Evolutionary conservation across 257 asterid species (phyloP).

Genomic region (Ehretia macrophylla): DNA sequence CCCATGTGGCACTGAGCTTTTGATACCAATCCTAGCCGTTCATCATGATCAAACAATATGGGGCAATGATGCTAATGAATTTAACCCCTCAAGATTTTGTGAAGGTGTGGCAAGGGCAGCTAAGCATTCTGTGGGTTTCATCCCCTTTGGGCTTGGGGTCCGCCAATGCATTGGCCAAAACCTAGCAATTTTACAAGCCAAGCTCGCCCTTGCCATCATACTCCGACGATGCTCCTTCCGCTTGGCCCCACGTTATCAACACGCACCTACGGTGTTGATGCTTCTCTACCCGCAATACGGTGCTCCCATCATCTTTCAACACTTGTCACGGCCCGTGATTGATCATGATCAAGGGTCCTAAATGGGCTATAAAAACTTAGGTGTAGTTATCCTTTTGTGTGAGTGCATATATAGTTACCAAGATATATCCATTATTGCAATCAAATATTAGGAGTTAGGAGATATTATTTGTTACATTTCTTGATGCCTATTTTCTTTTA

Average conservation of each 20-base stretch:
- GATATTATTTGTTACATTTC: slow-evolving; percentile 16
- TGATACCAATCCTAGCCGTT: slow-evolving; percentile 44
- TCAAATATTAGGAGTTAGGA: slow-evolving; percentile 15
- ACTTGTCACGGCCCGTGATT: slow-evolving; percentile 14
- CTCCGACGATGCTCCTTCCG: slow-evolving; percentile 28
- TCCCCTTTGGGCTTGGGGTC: slow-evolving; percentile 46
- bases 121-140: slow-evolving; percentile 34
- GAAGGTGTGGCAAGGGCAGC: slow-evolving; percentile 39
- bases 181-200: slow-evolving; percentile 36
- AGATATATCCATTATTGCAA: slow-evolving; percentile 2
- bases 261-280: slow-evolving; percentile 48
- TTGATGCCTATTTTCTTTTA: neutral
- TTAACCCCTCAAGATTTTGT: slow-evolving; percentile 35
- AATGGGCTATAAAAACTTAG: neutral
- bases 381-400: slow-evolving; percentile 10
- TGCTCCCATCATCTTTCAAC: slow-evolving; percentile 37
- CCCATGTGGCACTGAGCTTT: slow-evolving; percentile 35
- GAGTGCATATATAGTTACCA: slow-evolving; percentile 17
- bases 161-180: slow-evolving; percentile 46
- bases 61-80: slow-evolving; percentile 39
- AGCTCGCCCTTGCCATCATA: slow-evolving; percentile 35
- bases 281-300: slow-evolving; percentile 44
- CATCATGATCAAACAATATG: slow-evolving; percentile 43
- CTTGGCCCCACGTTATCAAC: slow-evolving; percentile 37
- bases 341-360: slow-evolving; percentile 13